Conservation (phyloP, 192 early-diverging fungal species). For the Glomus cerebriforme region DNA sequence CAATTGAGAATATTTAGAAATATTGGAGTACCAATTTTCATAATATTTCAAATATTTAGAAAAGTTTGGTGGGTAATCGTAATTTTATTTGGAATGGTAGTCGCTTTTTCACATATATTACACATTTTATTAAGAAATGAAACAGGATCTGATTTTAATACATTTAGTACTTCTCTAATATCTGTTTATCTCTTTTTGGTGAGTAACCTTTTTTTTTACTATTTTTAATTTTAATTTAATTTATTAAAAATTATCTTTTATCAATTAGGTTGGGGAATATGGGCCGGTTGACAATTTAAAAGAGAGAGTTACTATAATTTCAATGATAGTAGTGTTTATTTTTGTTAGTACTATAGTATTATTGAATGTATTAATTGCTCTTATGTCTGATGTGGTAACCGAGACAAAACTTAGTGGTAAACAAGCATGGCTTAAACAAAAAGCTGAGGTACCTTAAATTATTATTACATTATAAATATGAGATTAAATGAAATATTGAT, state of each 20-base stretch:
- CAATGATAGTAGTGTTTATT: constrained; percentile 9
- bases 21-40: constrained; percentile 12
- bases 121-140: neutral
- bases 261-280: neutral
- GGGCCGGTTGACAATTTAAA: neutral
- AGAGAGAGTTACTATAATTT: neutral
- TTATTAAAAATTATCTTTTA: neutral
- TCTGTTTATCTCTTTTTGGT: constrained; percentile 5
- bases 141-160: neutral
- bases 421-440: constrained; percentile 23
- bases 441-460: constrained; percentile 9
- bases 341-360: constrained; percentile 23
- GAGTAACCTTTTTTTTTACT: neutral
- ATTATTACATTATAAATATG: too few relatives aligned
- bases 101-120: constrained; percentile 10
- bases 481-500: too few relatives aligned
- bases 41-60: constrained; percentile 7
- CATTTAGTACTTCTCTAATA: neutral
- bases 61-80: neutral
- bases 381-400: constrained; percentile 12
- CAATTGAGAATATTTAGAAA: neutral
- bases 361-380: constrained; percentile 19
- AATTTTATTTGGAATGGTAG: neutral
- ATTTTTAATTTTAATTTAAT: neutral
- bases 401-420: constrained; percentile 11